phyloP scores from a whole-genome alignment of 768 basidiomycete species.

The Phylloporus rhodoxanthus region DNA sequence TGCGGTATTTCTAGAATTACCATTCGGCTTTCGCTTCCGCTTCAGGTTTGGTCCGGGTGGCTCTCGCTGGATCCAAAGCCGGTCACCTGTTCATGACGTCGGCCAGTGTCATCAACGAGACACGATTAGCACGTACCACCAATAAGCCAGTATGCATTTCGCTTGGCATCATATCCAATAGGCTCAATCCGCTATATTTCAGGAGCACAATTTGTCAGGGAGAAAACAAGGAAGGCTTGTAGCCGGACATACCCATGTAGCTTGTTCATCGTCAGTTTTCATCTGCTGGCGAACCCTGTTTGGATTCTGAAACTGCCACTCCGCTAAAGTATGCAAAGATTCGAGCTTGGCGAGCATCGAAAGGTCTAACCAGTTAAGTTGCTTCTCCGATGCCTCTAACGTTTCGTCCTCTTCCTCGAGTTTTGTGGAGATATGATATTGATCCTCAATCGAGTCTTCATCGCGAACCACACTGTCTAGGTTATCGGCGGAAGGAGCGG shows the following conservation, averaged over 20 bases:
- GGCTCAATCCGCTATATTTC: slow-evolving; percentile 69
- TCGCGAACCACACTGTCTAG: neutral
- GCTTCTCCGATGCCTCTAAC: slow-evolving; percentile 32
- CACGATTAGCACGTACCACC: slow-evolving; percentile 44
- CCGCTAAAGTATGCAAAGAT: slow-evolving; percentile 62
- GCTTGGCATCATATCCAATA: slow-evolving; percentile 74
- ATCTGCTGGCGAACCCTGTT: slow-evolving; percentile 62
- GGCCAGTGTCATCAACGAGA: neutral
- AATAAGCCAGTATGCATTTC: slow-evolving; percentile 81
- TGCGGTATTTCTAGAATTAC: slow-evolving; percentile 9
- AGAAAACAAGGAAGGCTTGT: neutral
- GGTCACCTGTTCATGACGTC: slow-evolving; percentile 48
- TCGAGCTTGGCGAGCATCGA: slow-evolving; percentile 70
- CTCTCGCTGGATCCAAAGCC: slow-evolving; percentile 81
- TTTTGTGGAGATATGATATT: slow-evolving; percentile 10
- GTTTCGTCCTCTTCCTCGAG: slow-evolving; percentile 22
- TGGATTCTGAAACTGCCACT: slow-evolving; percentile 87
- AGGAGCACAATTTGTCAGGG: neutral
- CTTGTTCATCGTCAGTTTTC: slow-evolving; percentile 73
- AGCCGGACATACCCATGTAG: slow-evolving; percentile 60
- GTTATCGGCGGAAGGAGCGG: slow-evolving; percentile 4
- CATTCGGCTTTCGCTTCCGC: slow-evolving; percentile 36
- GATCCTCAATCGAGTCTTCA: slow-evolving; percentile 2
- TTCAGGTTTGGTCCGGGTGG: slow-evolving; percentile 45
- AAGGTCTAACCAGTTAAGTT: slow-evolving; percentile 65